Evolutionary conservation across 768 basidiomycete genomes (phyloP).

Genomic region (Holtermanniella nyarrowii): DNA sequence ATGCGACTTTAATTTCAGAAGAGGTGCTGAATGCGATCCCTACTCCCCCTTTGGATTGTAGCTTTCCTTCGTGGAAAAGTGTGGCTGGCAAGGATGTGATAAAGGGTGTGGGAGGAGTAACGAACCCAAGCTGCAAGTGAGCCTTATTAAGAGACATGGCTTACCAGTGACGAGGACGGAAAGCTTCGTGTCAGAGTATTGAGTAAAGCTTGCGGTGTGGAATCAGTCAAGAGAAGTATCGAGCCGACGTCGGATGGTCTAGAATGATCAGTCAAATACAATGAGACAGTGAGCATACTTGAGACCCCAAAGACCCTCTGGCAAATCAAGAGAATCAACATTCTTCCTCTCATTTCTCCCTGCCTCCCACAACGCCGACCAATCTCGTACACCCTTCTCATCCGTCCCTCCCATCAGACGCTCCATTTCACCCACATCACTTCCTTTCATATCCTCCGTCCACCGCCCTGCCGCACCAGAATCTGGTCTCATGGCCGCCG

Average conservation of each 20-base stretch:
- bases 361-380: slow-evolving; percentile 26
- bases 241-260: slow-evolving; percentile 6
- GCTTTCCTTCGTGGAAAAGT: slow-evolving; percentile 18
- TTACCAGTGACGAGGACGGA: slow-evolving; percentile 8
- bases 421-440: slow-evolving; percentile 8
- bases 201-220: slow-evolving; percentile 16
- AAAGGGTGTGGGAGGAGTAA: slow-evolving; percentile 38
- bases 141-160: background rate
- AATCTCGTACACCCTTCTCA: slow-evolving; percentile 8
- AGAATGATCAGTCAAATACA: background rate
- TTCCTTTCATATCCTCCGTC: slow-evolving; percentile 21
- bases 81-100: slow-evolving; percentile 35
- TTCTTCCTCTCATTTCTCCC: slow-evolving; percentile 3
- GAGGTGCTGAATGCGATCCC: slow-evolving; percentile 28
- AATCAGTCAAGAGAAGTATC: slow-evolving; percentile 23
- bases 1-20: slow-evolving; percentile 3
- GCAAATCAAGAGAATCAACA: background rate
- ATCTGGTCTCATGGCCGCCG: background rate
- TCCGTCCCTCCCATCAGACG: background rate
- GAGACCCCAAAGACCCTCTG: slow-evolving; percentile 19
- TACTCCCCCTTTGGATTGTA: slow-evolving; percentile 21
- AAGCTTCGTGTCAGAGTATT: slow-evolving; percentile 13
- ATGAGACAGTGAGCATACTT: slow-evolving; percentile 5
- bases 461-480: background rate
- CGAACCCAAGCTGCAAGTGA: slow-evolving; percentile 20